Percentiles rank a stretch among this genome's conserved stretches.
Conservation (phyloP, 2,329 filamentous ascomycete species). For the Alternaria gaisen region DNA sequence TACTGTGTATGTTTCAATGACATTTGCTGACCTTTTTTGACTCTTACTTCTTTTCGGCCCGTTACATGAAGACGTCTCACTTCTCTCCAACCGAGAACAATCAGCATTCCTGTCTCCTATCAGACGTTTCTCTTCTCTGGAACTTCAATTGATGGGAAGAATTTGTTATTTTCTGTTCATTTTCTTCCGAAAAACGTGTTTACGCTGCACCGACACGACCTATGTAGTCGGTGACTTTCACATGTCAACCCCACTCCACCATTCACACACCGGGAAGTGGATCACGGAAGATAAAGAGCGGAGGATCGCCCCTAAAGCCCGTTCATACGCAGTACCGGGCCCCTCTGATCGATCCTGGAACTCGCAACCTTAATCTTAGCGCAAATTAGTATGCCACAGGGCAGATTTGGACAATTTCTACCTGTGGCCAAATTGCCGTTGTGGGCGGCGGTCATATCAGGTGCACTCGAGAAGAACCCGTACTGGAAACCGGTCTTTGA, state of each 20-base stretch:
- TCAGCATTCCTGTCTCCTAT: neutral
- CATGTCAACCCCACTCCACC: conserved; percentile 25
- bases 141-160: neutral
- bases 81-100: neutral
- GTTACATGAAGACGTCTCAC: neutral
- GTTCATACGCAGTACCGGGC: conserved; percentile 9
- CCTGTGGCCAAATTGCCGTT: neutral
- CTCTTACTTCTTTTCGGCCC: neutral
- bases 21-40: neutral
- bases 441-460: neutral
- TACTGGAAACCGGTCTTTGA: neutral
- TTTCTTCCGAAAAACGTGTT: neutral
- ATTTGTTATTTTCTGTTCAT: neutral
- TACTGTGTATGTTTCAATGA: neutral
- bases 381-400: neutral
- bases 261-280: conserved; percentile 15
- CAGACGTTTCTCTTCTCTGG: neutral
- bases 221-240: conserved; percentile 35
- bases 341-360: conserved; percentile 1
- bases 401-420: neutral
- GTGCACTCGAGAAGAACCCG: neutral
- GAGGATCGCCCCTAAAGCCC: conserved; percentile 29
- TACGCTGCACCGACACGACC: neutral
- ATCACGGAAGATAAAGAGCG: conserved; percentile 14
- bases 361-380: conserved; percentile 1